These are phyloP conservation scores for Apiospora marii DNA, from an alignment of 2,329 filamentous ascomycete species.

Conservation along the genomic window DNA sequence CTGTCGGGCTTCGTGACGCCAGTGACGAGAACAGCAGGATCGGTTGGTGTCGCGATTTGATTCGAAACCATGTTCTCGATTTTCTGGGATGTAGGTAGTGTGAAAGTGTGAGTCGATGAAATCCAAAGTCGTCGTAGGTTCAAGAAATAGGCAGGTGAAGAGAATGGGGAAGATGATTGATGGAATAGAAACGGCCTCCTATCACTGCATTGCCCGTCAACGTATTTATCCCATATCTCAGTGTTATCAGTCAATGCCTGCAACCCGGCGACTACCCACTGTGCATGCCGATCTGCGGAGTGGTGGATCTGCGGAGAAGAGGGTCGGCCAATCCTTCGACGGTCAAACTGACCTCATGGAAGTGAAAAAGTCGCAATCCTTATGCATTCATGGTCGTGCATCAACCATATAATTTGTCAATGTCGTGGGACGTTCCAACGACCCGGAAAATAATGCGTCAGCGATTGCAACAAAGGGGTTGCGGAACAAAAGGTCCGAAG, in stretches of 20 bases:
- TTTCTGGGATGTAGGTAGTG: neutral
- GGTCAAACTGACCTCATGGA: neutral
- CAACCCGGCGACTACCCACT: neutral
- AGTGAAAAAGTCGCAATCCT: neutral
- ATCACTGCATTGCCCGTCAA: too few relatives aligned
- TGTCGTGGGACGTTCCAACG: neutral
- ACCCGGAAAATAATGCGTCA: neutral
- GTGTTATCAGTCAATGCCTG: neutral
- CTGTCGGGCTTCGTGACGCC: neutral
- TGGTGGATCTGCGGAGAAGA: neutral
- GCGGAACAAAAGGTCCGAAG: too few relatives aligned
- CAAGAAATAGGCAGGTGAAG: neutral
- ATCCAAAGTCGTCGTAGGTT: too few relatives aligned
- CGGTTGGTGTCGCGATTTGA: neutral
- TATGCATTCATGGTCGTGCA: too few relatives aligned
- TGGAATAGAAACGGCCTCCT: neutral
- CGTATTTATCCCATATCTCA: neutral
- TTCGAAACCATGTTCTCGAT: neutral
- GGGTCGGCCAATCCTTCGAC: neutral
- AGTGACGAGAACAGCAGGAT: neutral
- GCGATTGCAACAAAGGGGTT: too few relatives aligned
- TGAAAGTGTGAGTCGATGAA: neutral
- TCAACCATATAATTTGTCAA: neutral
- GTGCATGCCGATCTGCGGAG: slow-evolving; percentile 10
- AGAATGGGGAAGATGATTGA: neutral